Evolutionary conservation across 2,329 filamentous ascomycete species (phyloP), one percentile per base, ranked within the genome.

Genomic region (Alternaria arborescens): DNA sequence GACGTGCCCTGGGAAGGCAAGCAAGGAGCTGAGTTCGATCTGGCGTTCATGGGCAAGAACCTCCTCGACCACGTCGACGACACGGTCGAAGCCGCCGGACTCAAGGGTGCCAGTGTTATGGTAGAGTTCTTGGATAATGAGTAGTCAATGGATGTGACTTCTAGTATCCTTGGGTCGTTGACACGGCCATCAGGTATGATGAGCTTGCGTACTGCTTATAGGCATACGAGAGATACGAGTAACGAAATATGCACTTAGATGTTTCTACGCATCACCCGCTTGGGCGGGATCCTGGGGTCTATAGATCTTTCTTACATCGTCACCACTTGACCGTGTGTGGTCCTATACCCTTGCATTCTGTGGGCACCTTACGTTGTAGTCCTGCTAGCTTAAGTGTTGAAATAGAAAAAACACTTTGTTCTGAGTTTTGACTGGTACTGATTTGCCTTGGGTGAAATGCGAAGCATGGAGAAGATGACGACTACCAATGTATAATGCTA

Each of bases 41-140:
- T 99, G 67, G 93, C 95, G 77, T 87, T 87, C 64, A 91, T 97
- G 88, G 92, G 93, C 48, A 90, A 90, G 74, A 95, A 99, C 72
- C 80, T 99, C 60, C 90, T 97, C 42, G 89, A 91, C 18, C 81
- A 84, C 55, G 82, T 97, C 50, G 89, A 93, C 48, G 81, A 85
- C 66, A 92, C 88, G 1, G 91, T 99, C 61, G 88, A 88, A 68
- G 90, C 93, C 73, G 92, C 91, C 0, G 93, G 94, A 0, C 79
- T 99, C 70, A 97, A 95, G 83, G 94, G 96, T 74, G 93, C 91
- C 4, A 97, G 93, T 0, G 90, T 99, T 8, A 97, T 97, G 92
- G 90, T 99, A 68, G 95, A 97, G 78, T 96, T 93, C 73, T 59
- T 74, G 11, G 76, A 77, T n/a, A 55, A 43, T n/a, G 62, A 65